phyloP scores from a whole-genome alignment of 2,329 filamentous ascomycete genomes.

The Corynespora cassiicola region DNA sequence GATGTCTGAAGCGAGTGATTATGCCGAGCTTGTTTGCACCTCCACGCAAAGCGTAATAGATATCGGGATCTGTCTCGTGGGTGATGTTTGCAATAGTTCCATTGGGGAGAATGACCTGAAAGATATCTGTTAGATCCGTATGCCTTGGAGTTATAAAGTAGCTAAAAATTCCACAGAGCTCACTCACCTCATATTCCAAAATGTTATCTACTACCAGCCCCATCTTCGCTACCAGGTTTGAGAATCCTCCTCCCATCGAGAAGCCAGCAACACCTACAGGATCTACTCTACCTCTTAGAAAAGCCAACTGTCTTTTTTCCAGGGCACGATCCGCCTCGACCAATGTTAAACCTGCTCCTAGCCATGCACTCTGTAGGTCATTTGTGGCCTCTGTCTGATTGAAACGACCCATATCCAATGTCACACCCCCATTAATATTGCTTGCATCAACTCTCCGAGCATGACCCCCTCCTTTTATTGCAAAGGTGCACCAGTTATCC shows the following conservation, averaged over 20 bases:
- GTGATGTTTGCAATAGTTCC: constrained; percentile 1
- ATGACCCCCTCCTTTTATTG: too few species aligned
- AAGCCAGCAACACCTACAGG: constrained; percentile 1
- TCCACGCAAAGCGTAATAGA: constrained; percentile 41
- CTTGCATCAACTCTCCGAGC: too few species aligned
- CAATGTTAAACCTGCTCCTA: not conserved
- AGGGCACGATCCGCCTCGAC: not conserved
- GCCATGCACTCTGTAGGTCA: not conserved
- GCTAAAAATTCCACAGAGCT: not conserved
- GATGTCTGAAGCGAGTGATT: constrained; percentile 14
- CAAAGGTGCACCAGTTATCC: too few species aligned
- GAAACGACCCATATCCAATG: too few species aligned
- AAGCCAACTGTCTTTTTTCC: too few species aligned
- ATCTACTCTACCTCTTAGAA: not conserved
- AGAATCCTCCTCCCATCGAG: constrained; percentile 5
- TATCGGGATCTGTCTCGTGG: constrained; percentile 35
- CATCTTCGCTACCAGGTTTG: not conserved
- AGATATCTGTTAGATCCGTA: not conserved
- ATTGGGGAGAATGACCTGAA: too few species aligned
- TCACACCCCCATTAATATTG: too few species aligned
- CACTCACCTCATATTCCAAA: constrained; percentile 25
- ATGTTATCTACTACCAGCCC: constrained; percentile 25
- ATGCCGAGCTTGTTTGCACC: constrained; percentile 30
- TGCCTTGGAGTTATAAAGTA: not conserved
- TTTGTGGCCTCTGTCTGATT: too few species aligned